Conservation (phyloP, 768 basidiomycete genomes). For the Tulasnella sp. region DNA sequence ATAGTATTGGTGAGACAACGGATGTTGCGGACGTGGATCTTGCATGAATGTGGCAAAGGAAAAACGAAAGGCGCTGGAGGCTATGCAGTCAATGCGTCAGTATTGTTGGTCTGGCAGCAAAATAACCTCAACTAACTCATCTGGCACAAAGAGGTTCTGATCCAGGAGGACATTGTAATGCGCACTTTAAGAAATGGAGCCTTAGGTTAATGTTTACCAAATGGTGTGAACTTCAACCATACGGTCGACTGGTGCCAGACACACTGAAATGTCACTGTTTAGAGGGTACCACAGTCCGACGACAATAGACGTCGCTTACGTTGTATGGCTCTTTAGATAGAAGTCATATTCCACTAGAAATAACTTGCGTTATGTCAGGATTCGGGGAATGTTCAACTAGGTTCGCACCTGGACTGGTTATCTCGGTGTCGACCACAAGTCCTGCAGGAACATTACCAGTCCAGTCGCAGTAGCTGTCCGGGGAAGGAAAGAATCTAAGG, state of each 20-base stretch:
- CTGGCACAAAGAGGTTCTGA: constrained; percentile 3
- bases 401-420: not conserved
- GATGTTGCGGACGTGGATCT: not conserved
- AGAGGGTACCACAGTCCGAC: not conserved
- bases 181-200: not conserved
- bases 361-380: not conserved
- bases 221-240: not conserved
- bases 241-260: not conserved
- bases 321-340: constrained; percentile 4
- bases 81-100: constrained; percentile 51
- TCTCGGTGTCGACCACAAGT: constrained; percentile 12
- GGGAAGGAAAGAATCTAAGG: constrained; percentile 10
- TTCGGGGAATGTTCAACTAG: not conserved
- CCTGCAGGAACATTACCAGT: constrained; percentile 22
- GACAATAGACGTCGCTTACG: not conserved
- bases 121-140: not conserved
- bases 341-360: constrained; percentile 14
- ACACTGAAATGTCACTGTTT: not conserved
- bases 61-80: constrained; percentile 1
- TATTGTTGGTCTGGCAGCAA: not conserved
- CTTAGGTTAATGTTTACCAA: not conserved
- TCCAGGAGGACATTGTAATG: constrained; percentile 16
- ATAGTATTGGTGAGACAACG: not conserved
- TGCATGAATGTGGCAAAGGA: constrained; percentile 3
- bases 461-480: not conserved